Evolutionary conservation across 2,329 filamentous ascomycete species (phyloP).

Genomic region (Phyllosticta citribraziliensis): DNA sequence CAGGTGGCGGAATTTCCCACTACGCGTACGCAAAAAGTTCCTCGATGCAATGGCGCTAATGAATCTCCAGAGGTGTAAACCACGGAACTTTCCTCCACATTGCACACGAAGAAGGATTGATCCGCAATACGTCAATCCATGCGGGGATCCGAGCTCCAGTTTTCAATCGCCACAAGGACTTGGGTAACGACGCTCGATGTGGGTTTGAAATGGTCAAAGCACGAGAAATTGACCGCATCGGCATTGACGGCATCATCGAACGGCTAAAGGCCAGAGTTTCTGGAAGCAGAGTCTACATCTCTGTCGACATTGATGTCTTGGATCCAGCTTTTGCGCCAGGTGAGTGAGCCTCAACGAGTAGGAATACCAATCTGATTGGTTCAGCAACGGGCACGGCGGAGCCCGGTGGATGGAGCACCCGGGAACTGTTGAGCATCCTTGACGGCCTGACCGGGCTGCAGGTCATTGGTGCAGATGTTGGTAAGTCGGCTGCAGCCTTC

Average conservation of each 20-base stretch:
- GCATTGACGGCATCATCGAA: conserved; percentile 38
- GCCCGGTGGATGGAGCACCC: conserved; percentile 51
- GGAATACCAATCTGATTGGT: background rate
- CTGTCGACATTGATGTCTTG: conserved; percentile 47
- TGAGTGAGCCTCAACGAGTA: conserved; percentile 18
- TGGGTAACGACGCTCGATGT: conserved; percentile 48
- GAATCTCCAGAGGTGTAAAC: conserved; percentile 39
- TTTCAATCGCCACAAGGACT: conserved; percentile 38
- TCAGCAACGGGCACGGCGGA: conserved; percentile 50
- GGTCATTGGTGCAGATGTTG: conserved; percentile 49
- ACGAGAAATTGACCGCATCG: conserved; percentile 43
- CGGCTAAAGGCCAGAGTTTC: conserved; percentile 41
- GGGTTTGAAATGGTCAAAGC: conserved; percentile 50
- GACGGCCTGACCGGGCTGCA: conserved; percentile 49
- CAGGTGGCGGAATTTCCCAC: conserved; percentile 48
- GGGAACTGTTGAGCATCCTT: conserved; percentile 49
- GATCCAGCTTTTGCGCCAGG: conserved; percentile 47
- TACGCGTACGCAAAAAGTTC: conserved; percentile 40
- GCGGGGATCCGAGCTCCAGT: conserved; percentile 52
- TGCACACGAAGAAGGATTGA: conserved; percentile 51
- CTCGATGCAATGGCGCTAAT: background rate
- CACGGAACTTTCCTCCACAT: conserved; percentile 55
- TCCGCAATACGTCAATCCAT: conserved; percentile 50
- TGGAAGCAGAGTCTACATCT: conserved; percentile 45
- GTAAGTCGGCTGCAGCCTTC: conserved; percentile 21